Evolutionary conservation across 1,139 yeast species (phyloP).

Genomic region (Pichia sp.): DNA sequence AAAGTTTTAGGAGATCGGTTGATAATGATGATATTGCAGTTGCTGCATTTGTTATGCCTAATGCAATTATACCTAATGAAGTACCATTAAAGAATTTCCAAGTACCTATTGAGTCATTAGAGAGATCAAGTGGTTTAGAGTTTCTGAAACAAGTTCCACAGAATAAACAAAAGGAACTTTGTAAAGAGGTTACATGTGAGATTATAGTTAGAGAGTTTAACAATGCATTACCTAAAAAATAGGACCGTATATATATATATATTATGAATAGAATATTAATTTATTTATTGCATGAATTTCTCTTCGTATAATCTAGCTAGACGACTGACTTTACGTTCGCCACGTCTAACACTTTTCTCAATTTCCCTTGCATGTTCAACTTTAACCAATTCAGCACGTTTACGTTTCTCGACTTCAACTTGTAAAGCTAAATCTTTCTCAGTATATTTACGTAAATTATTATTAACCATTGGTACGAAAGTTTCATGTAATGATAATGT

Average conservation of each 20-base stretch:
- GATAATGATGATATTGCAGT: constrained; percentile 52
- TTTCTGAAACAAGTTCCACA: constrained; percentile 64
- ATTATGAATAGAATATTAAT: neutral
- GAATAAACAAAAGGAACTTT: constrained; percentile 55
- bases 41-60: constrained; percentile 92
- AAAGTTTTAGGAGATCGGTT: constrained; percentile 33
- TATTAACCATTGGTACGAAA: constrained; percentile 8
- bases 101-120: constrained; percentile 86
- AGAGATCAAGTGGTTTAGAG: constrained; percentile 78
- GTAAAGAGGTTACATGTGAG: constrained; percentile 73
- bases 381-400: constrained; percentile 7
- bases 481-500: constrained; percentile 1
- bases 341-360: constrained; percentile 14
- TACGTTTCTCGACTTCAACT: constrained; percentile 15
- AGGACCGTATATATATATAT: neutral
- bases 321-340: constrained; percentile 44
- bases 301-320: constrained; percentile 47
- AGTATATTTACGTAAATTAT: constrained; percentile 25
- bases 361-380: constrained; percentile 14
- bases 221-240: constrained; percentile 18
- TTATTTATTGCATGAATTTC: constrained; percentile 27
- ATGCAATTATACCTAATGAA: constrained; percentile 61
- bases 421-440: constrained; percentile 25
- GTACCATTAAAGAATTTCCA: constrained; percentile 68
- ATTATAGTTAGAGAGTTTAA: constrained; percentile 79